phyloP scores from a whole-genome alignment of 2,329 filamentous ascomycete species.

The Aspergillus sergii region DNA sequence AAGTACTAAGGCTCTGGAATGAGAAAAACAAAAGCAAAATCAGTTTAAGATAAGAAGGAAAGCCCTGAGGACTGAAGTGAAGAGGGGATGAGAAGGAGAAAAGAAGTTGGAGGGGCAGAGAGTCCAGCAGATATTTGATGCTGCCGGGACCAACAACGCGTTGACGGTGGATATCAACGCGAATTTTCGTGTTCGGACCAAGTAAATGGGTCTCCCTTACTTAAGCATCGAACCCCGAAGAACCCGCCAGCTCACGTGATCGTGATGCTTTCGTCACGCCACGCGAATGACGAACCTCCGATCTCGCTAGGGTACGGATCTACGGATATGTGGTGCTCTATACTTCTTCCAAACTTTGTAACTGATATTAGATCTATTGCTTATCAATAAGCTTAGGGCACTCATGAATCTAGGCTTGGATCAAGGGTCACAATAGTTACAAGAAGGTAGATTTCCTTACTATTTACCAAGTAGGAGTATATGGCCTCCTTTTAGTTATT shows the following conservation, averaged over 20 bases:
- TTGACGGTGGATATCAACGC: conserved; percentile 31
- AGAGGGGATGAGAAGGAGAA: conserved; percentile 25
- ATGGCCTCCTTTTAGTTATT: not conserved
- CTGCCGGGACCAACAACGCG: conserved; percentile 33
- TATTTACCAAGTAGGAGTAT: not conserved
- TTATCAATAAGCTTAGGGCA: not conserved
- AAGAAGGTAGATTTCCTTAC: not conserved
- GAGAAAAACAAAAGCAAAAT: conserved; percentile 8
- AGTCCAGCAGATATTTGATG: conserved; percentile 36
- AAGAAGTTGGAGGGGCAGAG: conserved; percentile 32
- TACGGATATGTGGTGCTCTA: not conserved
- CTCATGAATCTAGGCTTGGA: not conserved
- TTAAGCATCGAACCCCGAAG: conserved; percentile 3
- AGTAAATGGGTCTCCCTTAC: conserved; percentile 29
- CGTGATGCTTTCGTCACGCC: conserved; percentile 7
- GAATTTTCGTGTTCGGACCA: conserved; percentile 38
- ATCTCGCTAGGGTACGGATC: conserved; percentile 1
- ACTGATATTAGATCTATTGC: not conserved
- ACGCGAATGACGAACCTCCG: not conserved
- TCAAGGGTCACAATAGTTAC: not conserved
- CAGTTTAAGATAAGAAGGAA: conserved; percentile 9
- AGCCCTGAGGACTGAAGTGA: conserved; percentile 18
- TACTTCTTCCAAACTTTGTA: not conserved
- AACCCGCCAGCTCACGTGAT: not conserved
- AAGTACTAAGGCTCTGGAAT: conserved; percentile 7